Conservation (phyloP, 139 green algal genomes). For the Volvox africanus region DNA sequence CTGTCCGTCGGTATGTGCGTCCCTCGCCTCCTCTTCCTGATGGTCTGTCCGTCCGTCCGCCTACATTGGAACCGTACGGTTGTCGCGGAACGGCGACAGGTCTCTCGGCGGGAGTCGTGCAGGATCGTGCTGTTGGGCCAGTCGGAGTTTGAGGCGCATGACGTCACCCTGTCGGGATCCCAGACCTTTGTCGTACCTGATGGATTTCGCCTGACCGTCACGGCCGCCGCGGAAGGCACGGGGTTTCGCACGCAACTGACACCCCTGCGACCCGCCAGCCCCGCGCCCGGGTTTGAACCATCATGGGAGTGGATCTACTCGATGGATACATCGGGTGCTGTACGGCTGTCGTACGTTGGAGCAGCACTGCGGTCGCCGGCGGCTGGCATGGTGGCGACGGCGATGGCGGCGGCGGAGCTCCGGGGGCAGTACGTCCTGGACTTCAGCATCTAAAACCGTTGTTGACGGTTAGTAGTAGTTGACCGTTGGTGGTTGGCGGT, state of each 20-base stretch:
- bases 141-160: conserved; percentile 92
- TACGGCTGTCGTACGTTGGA: conserved; percentile 31
- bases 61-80: too few relatives aligned
- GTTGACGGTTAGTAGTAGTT: too few relatives aligned
- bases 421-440: conserved; percentile 16
- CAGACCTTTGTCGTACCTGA: conserved; percentile 87
- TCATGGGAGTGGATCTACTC: conserved; percentile 43
- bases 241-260: not conserved
- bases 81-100: conserved; percentile 4
- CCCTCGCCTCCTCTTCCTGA: too few relatives aligned
- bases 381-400: conserved; percentile 5
- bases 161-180: conserved; percentile 61
- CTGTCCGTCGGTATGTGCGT: too few relatives aligned
- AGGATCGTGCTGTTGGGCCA: conserved; percentile 84
- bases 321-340: conserved; percentile 23
- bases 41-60: too few relatives aligned
- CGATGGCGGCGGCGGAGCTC: conserved; percentile 25
- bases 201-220: conserved; percentile 82
- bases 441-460: conserved; percentile 32
- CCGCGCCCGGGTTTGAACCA: not conserved
- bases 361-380: not conserved
- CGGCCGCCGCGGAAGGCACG: conserved; percentile 13
- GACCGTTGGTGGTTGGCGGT: too few relatives aligned
- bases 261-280: not conserved
- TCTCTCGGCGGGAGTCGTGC: conserved; percentile 76